Percentiles rank a stretch among this genome's conserved stretches.
These are phyloP conservation scores for Santalum album DNA, from an alignment of 164 flowering plant genomes.

Conservation along the genomic window DNA sequence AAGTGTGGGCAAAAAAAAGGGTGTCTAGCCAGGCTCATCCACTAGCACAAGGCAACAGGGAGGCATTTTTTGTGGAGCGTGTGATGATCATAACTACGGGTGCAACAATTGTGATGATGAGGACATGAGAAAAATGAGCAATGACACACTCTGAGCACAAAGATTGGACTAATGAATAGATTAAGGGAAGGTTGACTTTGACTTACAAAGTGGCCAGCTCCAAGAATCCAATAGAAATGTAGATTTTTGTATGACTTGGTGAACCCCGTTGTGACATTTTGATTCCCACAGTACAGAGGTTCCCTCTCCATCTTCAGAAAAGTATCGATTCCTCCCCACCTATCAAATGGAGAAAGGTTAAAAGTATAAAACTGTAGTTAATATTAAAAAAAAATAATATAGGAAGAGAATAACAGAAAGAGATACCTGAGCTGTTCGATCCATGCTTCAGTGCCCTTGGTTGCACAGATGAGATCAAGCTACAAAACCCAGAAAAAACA, in stretches of 20 bases:
- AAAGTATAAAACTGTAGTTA: not conserved
- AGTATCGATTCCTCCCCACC: slow-evolving; percentile 52
- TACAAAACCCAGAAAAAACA: slow-evolving; percentile 27
- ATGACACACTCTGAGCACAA: not conserved
- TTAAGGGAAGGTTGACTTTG: not conserved
- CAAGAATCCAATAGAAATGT: slow-evolving; percentile 72
- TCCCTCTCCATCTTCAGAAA: slow-evolving; percentile 33
- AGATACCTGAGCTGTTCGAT: slow-evolving; percentile 71
- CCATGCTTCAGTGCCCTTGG: slow-evolving; percentile 90
- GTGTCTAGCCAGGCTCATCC: no score
- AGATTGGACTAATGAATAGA: not conserved
- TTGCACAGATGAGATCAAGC: slow-evolving; percentile 84
- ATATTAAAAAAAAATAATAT: not conserved
- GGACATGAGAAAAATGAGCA: not conserved
- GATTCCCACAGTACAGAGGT: slow-evolving; percentile 39
- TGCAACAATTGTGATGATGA: no score
- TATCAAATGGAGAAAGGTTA: slow-evolving; percentile 10
- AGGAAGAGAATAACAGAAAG: slow-evolving; percentile 1
- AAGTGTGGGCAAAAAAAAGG: no score
- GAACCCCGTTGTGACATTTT: slow-evolving; percentile 40
- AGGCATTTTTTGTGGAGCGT: no score
- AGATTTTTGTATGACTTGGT: slow-evolving; percentile 56
- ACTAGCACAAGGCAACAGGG: no score
- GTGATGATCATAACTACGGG: no score
- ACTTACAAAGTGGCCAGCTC: slow-evolving; percentile 85